These are phyloP conservation scores for Aspergillus nomiae DNA, from an alignment of 2,329 filamentous ascomycete genomes.

Conservation along the genomic window DNA sequence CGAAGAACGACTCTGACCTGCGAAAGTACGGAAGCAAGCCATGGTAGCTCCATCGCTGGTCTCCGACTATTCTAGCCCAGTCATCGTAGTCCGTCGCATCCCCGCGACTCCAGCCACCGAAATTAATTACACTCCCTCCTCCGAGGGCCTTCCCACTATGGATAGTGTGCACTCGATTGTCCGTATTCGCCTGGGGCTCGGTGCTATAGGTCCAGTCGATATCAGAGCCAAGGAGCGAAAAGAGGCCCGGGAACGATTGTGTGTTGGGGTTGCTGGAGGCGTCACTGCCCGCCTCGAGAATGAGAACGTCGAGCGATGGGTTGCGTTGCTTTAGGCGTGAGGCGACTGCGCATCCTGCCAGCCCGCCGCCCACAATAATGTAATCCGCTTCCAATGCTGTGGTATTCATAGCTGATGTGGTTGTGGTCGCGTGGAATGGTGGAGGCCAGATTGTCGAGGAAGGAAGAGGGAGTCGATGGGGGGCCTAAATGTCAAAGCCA, in stretches of 20 bases:
- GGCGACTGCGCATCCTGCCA: neutral
- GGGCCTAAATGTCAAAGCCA: too few relatives aligned
- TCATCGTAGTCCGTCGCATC: conserved; percentile 22
- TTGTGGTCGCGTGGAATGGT: too few relatives aligned
- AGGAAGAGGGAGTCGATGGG: too few relatives aligned
- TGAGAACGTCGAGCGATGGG: neutral
- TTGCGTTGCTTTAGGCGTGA: neutral
- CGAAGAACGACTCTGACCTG: conserved; percentile 11
- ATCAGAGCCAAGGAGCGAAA: neutral
- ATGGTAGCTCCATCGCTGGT: conserved; percentile 25
- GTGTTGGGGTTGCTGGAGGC: too few relatives aligned
- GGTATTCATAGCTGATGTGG: too few relatives aligned
- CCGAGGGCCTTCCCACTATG: neutral
- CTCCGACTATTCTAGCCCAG: conserved; percentile 22
- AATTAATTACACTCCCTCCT: neutral
- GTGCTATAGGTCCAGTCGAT: neutral
- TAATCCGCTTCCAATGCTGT: too few relatives aligned
- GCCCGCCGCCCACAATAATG: too few relatives aligned
- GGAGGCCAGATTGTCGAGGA: too few relatives aligned
- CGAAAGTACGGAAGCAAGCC: conserved; percentile 24
- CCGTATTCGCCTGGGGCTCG: neutral
- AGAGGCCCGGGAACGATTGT: too few relatives aligned
- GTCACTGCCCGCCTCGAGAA: neutral
- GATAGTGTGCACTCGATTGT: neutral
- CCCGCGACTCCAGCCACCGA: conserved; percentile 21